phyloP scores from a whole-genome alignment of 2,329 filamentous ascomycete species.

The Thelonectria blattea region DNA sequence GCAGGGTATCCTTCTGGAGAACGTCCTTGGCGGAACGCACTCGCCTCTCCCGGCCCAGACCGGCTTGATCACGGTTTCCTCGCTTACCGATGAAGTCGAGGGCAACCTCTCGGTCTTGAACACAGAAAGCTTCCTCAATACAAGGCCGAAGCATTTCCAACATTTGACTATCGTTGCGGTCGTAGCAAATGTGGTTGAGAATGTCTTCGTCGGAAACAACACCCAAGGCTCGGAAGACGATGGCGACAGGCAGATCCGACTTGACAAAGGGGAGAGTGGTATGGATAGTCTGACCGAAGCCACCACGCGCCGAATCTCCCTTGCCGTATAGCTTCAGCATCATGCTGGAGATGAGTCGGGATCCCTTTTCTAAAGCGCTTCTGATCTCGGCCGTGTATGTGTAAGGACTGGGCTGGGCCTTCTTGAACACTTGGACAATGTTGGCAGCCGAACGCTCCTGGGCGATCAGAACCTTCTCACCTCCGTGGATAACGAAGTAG shows the following conservation, averaged over 20 bases:
- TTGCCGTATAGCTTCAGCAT: conserved; percentile 90
- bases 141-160: conserved; percentile 96
- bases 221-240: conserved; percentile 94
- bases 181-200: conserved; percentile 95
- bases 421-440: conserved; percentile 99
- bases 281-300: conserved; percentile 86
- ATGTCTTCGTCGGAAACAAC: conserved; percentile 98
- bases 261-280: conserved; percentile 94
- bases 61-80: conserved; percentile 66
- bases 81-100: conserved; percentile 95
- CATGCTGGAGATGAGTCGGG: conserved; percentile 89
- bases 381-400: conserved; percentile 95
- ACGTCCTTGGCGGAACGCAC: conserved; percentile 92
- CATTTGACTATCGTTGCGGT: conserved; percentile 94
- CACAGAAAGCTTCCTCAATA: conserved; percentile 95
- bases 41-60: conserved; percentile 83
- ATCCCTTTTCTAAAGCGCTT: conserved; percentile 95
- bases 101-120: conserved; percentile 93
- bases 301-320: conserved; percentile 76
- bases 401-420: conserved; percentile 88
- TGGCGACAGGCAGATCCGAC: conserved; percentile 88
- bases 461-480: conserved; percentile 97
- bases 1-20: conserved; percentile 94
- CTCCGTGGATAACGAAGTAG: conserved; percentile 99
- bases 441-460: conserved; percentile 98